Conservation (phyloP, 2,329 filamentous ascomycete genomes). For the Fusarium transvaalense region DNA sequence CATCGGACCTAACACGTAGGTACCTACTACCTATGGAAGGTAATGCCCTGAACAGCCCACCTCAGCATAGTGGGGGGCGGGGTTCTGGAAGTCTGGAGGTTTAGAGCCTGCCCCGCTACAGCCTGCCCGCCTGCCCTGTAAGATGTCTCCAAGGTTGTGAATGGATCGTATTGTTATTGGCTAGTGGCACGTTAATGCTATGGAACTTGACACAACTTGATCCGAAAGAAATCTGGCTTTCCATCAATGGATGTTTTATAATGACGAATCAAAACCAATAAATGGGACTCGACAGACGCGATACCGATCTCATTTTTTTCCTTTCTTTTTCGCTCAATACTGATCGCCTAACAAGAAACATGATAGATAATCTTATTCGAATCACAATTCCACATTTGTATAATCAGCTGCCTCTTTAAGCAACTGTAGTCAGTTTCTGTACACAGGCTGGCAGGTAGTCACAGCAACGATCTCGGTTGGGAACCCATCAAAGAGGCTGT, state of each 20-base stretch:
- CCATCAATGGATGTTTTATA: background rate
- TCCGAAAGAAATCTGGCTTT: constrained; percentile 24
- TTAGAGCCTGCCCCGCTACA: constrained; percentile 19
- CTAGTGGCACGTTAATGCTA: background rate
- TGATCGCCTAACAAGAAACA: background rate
- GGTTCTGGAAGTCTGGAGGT: constrained; percentile 14
- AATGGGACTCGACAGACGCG: background rate
- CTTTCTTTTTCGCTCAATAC: no score
- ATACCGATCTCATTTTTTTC: background rate
- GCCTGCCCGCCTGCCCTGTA: constrained; percentile 2
- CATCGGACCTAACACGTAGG: background rate
- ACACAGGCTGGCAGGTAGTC: no score
- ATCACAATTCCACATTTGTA: constrained; percentile 1
- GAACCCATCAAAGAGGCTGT: constrained; percentile 17
- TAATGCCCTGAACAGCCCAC: constrained; percentile 9
- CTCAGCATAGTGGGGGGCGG: constrained; percentile 35
- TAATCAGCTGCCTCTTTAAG: constrained; percentile 35
- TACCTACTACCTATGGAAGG: background rate
- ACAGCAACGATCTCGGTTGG: constrained; percentile 5
- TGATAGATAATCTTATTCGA: no score
- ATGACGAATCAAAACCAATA: constrained; percentile 15
- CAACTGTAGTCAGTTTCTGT: background rate
- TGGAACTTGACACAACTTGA: background rate
- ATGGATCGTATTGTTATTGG: background rate
- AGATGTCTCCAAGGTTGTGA: background rate